Evolutionary conservation across 2,329 filamentous ascomycete genomes (phyloP).

Genomic region (Cytospora leucostoma): DNA sequence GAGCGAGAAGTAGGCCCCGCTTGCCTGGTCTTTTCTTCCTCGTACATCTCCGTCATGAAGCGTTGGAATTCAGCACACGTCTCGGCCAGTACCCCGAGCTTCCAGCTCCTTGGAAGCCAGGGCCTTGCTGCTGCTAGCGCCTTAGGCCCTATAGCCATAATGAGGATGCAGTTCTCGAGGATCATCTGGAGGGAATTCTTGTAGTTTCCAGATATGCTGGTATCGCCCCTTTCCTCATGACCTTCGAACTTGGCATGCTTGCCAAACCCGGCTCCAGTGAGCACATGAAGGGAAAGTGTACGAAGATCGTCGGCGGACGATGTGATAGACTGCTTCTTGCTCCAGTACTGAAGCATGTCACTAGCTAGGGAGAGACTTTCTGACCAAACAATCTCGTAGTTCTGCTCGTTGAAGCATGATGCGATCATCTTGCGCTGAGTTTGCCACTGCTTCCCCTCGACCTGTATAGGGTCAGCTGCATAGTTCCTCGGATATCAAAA

Average conservation of each 20-base stretch:
- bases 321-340: not conserved
- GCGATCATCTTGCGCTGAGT: slow-evolving; percentile 8
- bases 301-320: slow-evolving; percentile 12
- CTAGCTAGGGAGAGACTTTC: not conserved
- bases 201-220: not conserved
- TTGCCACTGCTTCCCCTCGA: slow-evolving; percentile 12
- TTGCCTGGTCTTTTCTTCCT: slow-evolving; percentile 32
- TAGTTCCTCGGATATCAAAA: not conserved
- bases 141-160: slow-evolving; percentile 31
- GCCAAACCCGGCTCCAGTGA: slow-evolving; percentile 17
- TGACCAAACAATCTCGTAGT: slow-evolving; percentile 16
- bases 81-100: slow-evolving; percentile 31
- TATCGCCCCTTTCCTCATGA: slow-evolving; percentile 29
- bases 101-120: slow-evolving; percentile 27
- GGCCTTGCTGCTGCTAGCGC: not conserved
- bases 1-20: not conserved
- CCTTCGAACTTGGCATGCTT: slow-evolving; percentile 30
- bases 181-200: slow-evolving; percentile 26
- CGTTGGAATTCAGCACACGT: slow-evolving; percentile 34
- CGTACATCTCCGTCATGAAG: slow-evolving; percentile 36
- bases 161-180: slow-evolving; percentile 35
- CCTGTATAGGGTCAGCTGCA: not conserved
- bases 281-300: slow-evolving; percentile 8
- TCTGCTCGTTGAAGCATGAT: slow-evolving; percentile 19
- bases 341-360: slow-evolving; percentile 19